Evolutionary conservation across 75 land plant genomes (phyloP).

Genomic region (Sequoiadendron giganteum): DNA sequence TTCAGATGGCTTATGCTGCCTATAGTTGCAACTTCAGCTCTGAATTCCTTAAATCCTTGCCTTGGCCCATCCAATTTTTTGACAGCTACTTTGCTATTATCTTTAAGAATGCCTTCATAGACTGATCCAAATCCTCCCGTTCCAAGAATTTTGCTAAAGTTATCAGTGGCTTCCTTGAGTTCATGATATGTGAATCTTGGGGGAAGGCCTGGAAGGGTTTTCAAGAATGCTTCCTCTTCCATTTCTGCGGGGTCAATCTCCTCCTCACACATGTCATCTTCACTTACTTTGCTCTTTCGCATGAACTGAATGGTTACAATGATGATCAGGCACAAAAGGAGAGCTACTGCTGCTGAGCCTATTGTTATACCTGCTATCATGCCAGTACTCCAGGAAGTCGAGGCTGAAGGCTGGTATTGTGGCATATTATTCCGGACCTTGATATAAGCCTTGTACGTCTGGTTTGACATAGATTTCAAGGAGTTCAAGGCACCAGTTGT

Average conservation of each 20-base stretch:
- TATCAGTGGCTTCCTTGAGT: constrained; percentile 25
- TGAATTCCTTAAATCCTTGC: constrained; percentile 38
- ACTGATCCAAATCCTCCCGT: constrained; percentile 31
- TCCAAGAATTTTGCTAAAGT: constrained; percentile 27
- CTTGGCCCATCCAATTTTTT: constrained; percentile 27
- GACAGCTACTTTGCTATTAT: constrained; percentile 22
- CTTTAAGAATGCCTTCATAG: constrained; percentile 14
- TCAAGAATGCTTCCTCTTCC: constrained; percentile 19
- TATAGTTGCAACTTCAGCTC: constrained; percentile 43
- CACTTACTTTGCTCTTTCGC: not conserved
- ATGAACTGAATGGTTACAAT: not conserved
- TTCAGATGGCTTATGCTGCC: constrained; percentile 36
- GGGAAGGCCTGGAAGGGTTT: constrained; percentile 30
- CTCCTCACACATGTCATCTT: not conserved
- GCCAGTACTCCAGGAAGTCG: not conserved
- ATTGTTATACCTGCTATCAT: not conserved
- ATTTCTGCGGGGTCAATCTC: constrained; percentile 10
- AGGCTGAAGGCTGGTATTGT: not conserved
- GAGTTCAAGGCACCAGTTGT: not conserved
- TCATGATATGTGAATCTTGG: constrained; percentile 17
- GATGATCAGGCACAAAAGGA: not conserved
- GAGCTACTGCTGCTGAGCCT: not conserved
- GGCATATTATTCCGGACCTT: not conserved
- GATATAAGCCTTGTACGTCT: not conserved
- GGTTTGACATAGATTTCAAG: not conserved